Base-by-base conservation (phyloP, 192 early-diverging fungal species). In the Backusella australiensis region DNA sequence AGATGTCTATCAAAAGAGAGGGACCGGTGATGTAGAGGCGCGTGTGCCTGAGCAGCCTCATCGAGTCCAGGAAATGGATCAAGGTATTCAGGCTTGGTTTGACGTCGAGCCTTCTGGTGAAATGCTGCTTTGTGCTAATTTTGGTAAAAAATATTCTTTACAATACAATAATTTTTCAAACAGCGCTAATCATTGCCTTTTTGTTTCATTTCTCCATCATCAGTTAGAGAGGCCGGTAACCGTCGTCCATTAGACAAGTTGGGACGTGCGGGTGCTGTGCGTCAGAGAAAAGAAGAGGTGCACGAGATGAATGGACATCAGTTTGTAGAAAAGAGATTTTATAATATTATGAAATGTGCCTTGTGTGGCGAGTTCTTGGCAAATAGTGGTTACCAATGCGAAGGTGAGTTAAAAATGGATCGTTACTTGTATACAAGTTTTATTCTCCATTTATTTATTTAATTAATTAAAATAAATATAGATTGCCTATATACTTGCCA, bases 301-400 rank as follows among this genome's bases (percentile, higher is more conserved):
- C 91, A 89, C 17, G 95, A 96, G 67, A 89, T 93, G 85, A 95
- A 93, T 70, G 97, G 98, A 5, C 98, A 99, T 80, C 93, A 97
- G 80, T 98, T 99, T 84, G 92, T 91, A 72, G 87, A 93, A 36
- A 89, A 93, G 73, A 91, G 92, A 69, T 97, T 96, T 49, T 98
- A 98, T 85, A 95, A 97, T 75, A 96, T 99, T 77, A 97, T 99
- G 96, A 95, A 94, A 83, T 99, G 98, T 83, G 96, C 97, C 6
- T 82, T 96, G 8, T 99, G 98, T 84, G 88, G 89, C 56, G 98
- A 98, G 76, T 96, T 98, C 79, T 89, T 99, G 53, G 93, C 96
- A 23, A 95, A 93, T 75, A 85, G 90, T 38, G 96, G 96, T 23
- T 94, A 92, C 82, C 95, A 98, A 79, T 98, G 98, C 85, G 94